phyloP scores from a whole-genome alignment of 1,284 basidiomycete species.

The Pholiota adiposa region DNA sequence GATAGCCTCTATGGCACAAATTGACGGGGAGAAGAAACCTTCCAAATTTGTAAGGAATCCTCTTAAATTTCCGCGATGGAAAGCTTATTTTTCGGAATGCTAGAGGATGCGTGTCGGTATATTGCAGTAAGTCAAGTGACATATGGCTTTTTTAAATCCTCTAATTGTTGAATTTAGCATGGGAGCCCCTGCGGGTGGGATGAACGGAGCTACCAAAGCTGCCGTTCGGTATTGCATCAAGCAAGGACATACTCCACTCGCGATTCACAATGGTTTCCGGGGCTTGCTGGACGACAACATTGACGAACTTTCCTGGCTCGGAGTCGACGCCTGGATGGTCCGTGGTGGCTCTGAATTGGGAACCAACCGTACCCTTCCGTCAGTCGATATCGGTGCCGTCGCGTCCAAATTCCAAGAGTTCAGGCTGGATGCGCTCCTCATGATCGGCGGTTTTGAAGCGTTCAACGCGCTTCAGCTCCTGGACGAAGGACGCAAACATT shows the following conservation, averaged over 20 bases:
- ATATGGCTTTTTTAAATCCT: background rate
- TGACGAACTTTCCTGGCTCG: slow-evolving; percentile 90
- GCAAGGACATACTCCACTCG: slow-evolving; percentile 90
- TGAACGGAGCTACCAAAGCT: slow-evolving; percentile 97
- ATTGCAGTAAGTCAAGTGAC: slow-evolving; percentile 76
- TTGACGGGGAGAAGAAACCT: slow-evolving; percentile 58
- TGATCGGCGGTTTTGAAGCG: slow-evolving; percentile 97
- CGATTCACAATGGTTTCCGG: slow-evolving; percentile 94
- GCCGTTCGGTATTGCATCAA: slow-evolving; percentile 93
- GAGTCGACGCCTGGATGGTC: slow-evolving; percentile 95
- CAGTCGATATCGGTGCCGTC: slow-evolving; percentile 83
- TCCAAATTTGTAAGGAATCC: slow-evolving; percentile 54
- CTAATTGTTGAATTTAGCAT: slow-evolving; percentile 57
- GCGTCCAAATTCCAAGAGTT: slow-evolving; percentile 92
- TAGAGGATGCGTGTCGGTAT: slow-evolving; percentile 88
- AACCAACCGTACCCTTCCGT: slow-evolving; percentile 91
- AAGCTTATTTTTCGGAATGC: background rate
- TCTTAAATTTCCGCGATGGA: background rate
- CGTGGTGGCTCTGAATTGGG: slow-evolving; percentile 99
- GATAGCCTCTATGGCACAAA: slow-evolving; percentile 64
- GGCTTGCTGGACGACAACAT: slow-evolving; percentile 92
- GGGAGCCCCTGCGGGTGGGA: slow-evolving; percentile 97
- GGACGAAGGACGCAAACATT: slow-evolving; percentile 80
- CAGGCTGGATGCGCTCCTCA: slow-evolving; percentile 79
- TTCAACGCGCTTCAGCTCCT: slow-evolving; percentile 82